These are phyloP conservation scores for Cystobasidiopsis lactophilus DNA, from an alignment of 768 basidiomycete species.

Conservation along the genomic window DNA sequence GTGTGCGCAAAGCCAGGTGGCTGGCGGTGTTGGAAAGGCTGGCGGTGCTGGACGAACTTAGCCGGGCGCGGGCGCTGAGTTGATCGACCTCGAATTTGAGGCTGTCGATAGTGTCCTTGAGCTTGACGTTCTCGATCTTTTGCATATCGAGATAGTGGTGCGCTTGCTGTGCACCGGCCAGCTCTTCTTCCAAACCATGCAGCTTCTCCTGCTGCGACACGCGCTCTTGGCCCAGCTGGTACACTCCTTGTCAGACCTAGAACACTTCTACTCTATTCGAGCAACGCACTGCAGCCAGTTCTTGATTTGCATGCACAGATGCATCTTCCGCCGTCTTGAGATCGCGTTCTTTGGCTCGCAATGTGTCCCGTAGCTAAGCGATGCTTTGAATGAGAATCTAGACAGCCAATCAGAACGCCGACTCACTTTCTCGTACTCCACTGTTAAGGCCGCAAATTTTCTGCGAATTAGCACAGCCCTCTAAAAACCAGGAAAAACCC, in stretches of 20 bases:
- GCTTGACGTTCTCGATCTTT: slow-evolving; percentile 75
- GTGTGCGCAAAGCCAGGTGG: not conserved
- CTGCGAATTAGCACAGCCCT: too few relatives aligned
- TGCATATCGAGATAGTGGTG: slow-evolving; percentile 63
- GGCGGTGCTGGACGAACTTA: slow-evolving; percentile 5
- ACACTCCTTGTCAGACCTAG: slow-evolving; percentile 18
- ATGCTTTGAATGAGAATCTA: not conserved
- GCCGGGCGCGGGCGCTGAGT: slow-evolving; percentile 35
- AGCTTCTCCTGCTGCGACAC: slow-evolving; percentile 51
- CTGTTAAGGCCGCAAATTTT: slow-evolving; percentile 24
- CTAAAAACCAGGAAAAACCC: slow-evolving; percentile 12
- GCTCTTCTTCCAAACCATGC: slow-evolving; percentile 44
- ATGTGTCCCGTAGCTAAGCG: slow-evolving; percentile 36
- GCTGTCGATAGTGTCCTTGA: slow-evolving; percentile 51
- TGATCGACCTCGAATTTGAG: slow-evolving; percentile 89
- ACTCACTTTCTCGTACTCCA: slow-evolving; percentile 41
- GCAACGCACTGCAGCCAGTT: slow-evolving; percentile 27
- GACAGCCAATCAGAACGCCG: slow-evolving; percentile 15
- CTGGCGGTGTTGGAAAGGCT: not conserved
- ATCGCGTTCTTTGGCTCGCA: slow-evolving; percentile 52
- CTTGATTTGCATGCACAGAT: slow-evolving; percentile 39
- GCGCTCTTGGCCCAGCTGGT: slow-evolving; percentile 45
- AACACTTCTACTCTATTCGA: not conserved
- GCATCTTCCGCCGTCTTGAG: slow-evolving; percentile 44
- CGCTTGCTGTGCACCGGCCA: slow-evolving; percentile 44